A percentile compares a stretch with the other conserved stretches of the same genome.
Conservation (phyloP, 495 filamentous ascomycete genomes). For the Hypoxylon cercidicola region DNA sequence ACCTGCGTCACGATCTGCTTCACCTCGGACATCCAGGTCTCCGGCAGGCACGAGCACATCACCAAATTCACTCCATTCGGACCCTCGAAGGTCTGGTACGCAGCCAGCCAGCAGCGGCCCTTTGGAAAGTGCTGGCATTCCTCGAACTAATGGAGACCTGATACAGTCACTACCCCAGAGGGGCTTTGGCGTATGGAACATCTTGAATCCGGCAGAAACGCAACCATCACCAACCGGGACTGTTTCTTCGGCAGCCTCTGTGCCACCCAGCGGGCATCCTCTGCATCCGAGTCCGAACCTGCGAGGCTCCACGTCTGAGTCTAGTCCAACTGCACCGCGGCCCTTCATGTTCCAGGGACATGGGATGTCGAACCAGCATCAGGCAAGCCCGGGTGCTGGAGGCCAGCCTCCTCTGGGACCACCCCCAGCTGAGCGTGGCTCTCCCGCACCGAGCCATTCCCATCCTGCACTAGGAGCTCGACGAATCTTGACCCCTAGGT, state of each 20-base stretch:
- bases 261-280: slow-evolving; percentile 21
- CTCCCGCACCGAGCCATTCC: slow-evolving; percentile 53
- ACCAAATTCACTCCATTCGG: slow-evolving; percentile 39
- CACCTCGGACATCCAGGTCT: slow-evolving; percentile 50
- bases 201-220: slow-evolving; percentile 59
- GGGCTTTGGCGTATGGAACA: slow-evolving; percentile 61
- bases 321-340: slow-evolving; percentile 45
- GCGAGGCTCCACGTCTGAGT: slow-evolving; percentile 42
- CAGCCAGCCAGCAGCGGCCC: slow-evolving; percentile 35
- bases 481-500: slow-evolving; percentile 72
- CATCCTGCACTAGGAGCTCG: slow-evolving; percentile 54
- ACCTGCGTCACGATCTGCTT: slow-evolving; percentile 59
- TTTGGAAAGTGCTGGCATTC: slow-evolving; percentile 37
- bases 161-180: slow-evolving; percentile 51
- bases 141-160: slow-evolving; percentile 45
- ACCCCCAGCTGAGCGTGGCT: slow-evolving; percentile 48
- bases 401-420: slow-evolving; percentile 44
- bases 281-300: slow-evolving; percentile 38
- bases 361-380: slow-evolving; percentile 43
- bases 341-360: slow-evolving; percentile 44
- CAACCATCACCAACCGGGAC: slow-evolving; percentile 34
- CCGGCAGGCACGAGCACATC: slow-evolving; percentile 38
- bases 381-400: slow-evolving; percentile 42
- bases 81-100: slow-evolving; percentile 38
- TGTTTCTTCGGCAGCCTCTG: slow-evolving; percentile 35